A percentile compares a stretch with the other conserved stretches of the same genome.
Evolutionary conservation across 495 filamentous ascomycete genomes (phyloP).

Genomic region (Trichoderma virens): DNA sequence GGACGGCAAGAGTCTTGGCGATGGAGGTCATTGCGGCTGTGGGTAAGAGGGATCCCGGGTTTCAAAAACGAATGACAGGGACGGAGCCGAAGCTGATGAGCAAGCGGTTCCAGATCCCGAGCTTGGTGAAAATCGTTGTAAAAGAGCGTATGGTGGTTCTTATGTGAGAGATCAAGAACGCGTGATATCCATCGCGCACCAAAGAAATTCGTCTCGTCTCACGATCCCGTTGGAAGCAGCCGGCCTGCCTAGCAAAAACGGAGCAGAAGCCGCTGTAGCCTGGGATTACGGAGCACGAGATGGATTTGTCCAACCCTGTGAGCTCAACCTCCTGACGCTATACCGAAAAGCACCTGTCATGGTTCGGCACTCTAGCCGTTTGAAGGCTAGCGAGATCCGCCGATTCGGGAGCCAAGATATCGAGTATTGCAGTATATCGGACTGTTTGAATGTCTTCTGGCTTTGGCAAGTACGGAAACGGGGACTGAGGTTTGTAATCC

Average conservation of each 20-base stretch:
- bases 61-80: too few species aligned
- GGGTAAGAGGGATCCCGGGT: too few species aligned
- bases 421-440: background rate
- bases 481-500: background rate
- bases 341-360: background rate
- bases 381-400: slow-evolving; percentile 2
- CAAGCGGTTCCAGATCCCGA: background rate
- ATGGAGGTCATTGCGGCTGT: background rate
- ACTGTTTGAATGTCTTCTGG: background rate
- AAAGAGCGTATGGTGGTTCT: background rate
- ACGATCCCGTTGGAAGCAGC: background rate
- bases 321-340: too few species aligned
- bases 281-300: too few species aligned
- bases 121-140: background rate
- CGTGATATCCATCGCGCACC: background rate
- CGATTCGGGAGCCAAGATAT: background rate
- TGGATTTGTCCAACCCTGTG: too few species aligned
- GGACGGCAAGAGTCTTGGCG: background rate
- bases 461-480: background rate
- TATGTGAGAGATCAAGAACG: background rate
- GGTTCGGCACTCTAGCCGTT: background rate
- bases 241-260: too few species aligned
- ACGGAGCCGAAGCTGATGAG: too few species aligned
- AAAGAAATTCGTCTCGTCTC: background rate
- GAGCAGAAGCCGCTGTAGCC: too few species aligned